These are phyloP conservation scores for Thalassiosira exigua DNA, from an alignment of 352 stramenopile genomes.

Conservation along the genomic window DNA sequence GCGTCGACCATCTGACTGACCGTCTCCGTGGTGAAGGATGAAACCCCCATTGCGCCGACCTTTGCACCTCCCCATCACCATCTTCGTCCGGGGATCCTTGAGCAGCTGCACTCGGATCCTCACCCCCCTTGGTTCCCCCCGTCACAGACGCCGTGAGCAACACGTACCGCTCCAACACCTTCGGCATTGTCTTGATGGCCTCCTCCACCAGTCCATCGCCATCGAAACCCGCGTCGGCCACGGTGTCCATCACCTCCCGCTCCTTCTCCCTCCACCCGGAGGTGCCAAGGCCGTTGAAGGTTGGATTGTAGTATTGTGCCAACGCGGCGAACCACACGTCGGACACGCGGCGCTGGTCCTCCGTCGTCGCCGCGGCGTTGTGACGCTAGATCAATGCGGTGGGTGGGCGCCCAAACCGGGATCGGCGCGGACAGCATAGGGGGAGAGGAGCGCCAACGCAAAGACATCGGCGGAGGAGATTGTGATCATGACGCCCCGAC, in stretches of 20 bases:
- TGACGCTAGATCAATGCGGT: too few species aligned
- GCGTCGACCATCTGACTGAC: conserved; percentile 47
- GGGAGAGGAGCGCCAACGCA: too few species aligned
- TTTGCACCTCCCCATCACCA: conserved; percentile 48
- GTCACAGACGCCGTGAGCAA: conserved; percentile 60
- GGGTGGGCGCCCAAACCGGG: too few species aligned
- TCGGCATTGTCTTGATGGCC: conserved; percentile 59
- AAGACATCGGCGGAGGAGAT: too few species aligned
- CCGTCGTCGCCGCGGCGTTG: conserved; percentile 54
- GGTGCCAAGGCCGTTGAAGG: conserved; percentile 63
- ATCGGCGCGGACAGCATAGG: too few species aligned
- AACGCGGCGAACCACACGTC: conserved; percentile 67
- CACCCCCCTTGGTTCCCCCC: not conserved
- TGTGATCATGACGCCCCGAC: too few species aligned
- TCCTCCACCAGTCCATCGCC: conserved; percentile 51
- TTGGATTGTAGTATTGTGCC: conserved; percentile 60
- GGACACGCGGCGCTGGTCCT: conserved; percentile 64
- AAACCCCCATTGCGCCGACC: conserved; percentile 59
- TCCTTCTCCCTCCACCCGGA: conserved; percentile 54
- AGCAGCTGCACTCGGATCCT: conserved; percentile 70
- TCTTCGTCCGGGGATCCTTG: conserved; percentile 39
- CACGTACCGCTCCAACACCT: conserved; percentile 63
- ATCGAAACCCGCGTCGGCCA: conserved; percentile 53
- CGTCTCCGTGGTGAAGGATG: conserved; percentile 65
- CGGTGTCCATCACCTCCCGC: conserved; percentile 41